Percentiles rank a stretch among this genome's conserved stretches.
These are phyloP conservation scores for Aspergillus taichungensis DNA, from an alignment of 495 filamentous ascomycete genomes.

Conservation along the genomic window DNA sequence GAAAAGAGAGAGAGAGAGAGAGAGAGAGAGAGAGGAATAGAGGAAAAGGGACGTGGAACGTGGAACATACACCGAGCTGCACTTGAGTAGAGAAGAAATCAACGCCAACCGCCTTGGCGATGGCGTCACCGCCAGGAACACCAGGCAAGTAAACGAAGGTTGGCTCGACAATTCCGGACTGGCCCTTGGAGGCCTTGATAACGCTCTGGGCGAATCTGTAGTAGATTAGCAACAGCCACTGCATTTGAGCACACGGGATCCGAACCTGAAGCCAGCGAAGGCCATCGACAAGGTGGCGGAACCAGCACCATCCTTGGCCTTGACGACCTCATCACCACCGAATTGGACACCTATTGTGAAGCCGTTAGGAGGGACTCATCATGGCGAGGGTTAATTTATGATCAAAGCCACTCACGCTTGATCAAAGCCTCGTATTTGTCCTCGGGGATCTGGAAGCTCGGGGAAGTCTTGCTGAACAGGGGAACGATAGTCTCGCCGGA, in stretches of 20 bases:
- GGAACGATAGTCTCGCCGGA: conserved; percentile 97
- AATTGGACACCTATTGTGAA: conserved; percentile 69
- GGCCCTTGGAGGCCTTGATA: conserved; percentile 77
- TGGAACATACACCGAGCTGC: conserved; percentile 77
- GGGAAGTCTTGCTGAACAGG: conserved; percentile 84
- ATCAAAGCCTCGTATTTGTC: conserved; percentile 82
- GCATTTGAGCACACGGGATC: conserved; percentile 1
- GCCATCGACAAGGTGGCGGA: conserved; percentile 98
- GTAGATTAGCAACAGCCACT: conserved; percentile 17
- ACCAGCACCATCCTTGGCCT: conserved; percentile 92
- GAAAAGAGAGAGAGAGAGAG: background rate
- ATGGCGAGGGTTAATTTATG: background rate
- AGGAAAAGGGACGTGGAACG: too few species aligned
- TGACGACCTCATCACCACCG: conserved; percentile 96
- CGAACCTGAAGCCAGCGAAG: conserved; percentile 83
- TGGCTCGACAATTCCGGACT: conserved; percentile 87
- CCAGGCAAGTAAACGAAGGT: conserved; percentile 92
- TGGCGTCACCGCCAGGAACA: conserved; percentile 75
- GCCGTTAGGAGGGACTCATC: background rate
- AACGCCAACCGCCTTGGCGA: conserved; percentile 69
- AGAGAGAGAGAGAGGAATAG: too few species aligned
- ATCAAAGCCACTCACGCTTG: conserved; percentile 52
- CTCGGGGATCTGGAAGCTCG: conserved; percentile 66
- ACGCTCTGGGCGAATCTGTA: conserved; percentile 82
- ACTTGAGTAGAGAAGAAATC: conserved; percentile 96